Evolutionary conservation across 345 rosid genomes (phyloP), one percentile per base, ranked within the genome.

Genomic region (Turnera subulata): DNA sequence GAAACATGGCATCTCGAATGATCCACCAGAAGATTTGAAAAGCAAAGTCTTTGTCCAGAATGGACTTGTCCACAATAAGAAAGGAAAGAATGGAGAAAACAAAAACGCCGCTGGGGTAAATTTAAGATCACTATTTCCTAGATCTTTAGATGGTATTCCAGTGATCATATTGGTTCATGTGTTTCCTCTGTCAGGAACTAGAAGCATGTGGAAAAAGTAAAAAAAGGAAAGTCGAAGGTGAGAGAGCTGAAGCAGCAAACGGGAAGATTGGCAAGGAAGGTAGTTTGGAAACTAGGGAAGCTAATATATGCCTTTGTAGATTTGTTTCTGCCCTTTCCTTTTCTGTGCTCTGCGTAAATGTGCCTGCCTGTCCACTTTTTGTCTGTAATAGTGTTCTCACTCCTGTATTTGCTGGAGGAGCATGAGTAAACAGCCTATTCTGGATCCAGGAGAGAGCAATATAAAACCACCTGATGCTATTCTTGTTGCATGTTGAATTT

Each of bases 11-110:
- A 78, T 89, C 64, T 76, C 92, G 22, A 74, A 62, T 55, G 76
- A 82, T 65, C 84, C 72, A 67, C 96, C 99, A 6, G 72, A 74
- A 68, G 90, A 84, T 67, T 60, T 89, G 45, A 74, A 58, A 20
- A 65, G 72, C 75, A 83, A 69, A 76, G 66, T 78, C 72, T 73
- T 54, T 56, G 68, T 84, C 64, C 80, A 68, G 63, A 72, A 83
- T 76, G 97, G 99, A 59, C 68, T 71, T 50, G 70, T 85, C 59
- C 76, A 67, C 75, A 66, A 45, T 50, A 73, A 39, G 62, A 79
- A 80, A 68, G 71, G 75, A 60, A 80, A 69, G 70, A 80, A 67
- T 44, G 78, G 60, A 59, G 76, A 72, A 63, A 68, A 53, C 57
- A 44, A 63, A 39, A 73, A 70, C 42, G 56, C 55, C 54, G 58